Conservation (phyloP, 306 rosid genomes). For the Senna tora region DNA sequence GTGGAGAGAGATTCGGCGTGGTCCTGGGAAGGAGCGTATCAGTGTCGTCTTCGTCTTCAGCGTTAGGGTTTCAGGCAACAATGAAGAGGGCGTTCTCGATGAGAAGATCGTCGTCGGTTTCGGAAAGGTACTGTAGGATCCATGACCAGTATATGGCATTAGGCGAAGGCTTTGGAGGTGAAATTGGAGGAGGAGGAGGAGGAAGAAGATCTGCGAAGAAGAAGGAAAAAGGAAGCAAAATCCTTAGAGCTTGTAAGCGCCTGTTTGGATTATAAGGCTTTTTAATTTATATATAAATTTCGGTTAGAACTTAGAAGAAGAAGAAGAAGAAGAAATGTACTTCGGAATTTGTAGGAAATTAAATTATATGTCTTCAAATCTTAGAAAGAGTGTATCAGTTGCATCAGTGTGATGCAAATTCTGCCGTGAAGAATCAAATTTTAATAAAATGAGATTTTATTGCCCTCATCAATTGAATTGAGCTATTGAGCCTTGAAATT, state of each 20-base stretch:
- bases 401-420: too few species aligned
- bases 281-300: too few species aligned
- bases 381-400: too few species aligned
- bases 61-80: constrained; percentile 48
- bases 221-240: constrained; percentile 50
- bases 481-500: too few species aligned
- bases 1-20: constrained; percentile 42
- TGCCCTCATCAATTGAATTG: too few species aligned
- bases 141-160: constrained; percentile 59
- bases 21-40: constrained; percentile 52
- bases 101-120: constrained; percentile 77
- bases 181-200: background rate
- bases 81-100: constrained; percentile 67
- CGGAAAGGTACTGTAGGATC: constrained; percentile 81
- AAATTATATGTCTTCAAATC: too few species aligned
- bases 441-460: too few species aligned
- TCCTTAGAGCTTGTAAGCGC: constrained; percentile 76
- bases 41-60: constrained; percentile 42
- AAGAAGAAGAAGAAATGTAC: too few species aligned
- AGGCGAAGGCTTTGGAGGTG: constrained; percentile 25
- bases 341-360: too few species aligned
- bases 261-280: constrained; percentile 50
- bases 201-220: constrained; percentile 38
- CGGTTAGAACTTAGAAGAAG: too few species aligned
- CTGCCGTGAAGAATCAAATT: too few species aligned